These are phyloP conservation scores for Wickerhamomyces silvicola DNA, from an alignment of 805 yeast species.

Conservation along the genomic window DNA sequence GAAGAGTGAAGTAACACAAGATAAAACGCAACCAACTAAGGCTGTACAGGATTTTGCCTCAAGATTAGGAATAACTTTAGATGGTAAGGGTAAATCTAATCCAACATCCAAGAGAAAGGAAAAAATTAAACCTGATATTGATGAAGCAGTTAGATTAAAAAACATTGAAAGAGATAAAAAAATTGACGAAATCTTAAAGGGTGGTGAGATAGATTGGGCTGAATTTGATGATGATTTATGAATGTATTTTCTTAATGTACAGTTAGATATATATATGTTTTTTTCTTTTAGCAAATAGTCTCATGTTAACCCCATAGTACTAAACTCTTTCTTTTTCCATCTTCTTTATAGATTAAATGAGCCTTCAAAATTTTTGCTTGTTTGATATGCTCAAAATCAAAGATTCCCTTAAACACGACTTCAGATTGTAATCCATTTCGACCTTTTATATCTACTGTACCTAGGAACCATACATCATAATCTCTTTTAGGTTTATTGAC, in stretches of 20 bases:
- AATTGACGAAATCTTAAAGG: slow-evolving; percentile 13
- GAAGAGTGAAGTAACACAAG: too few relatives aligned
- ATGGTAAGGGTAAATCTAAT: background rate
- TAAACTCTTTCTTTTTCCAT: slow-evolving; percentile 14
- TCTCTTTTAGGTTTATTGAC: slow-evolving; percentile 11
- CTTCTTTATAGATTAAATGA: slow-evolving; percentile 9
- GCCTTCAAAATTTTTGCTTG: slow-evolving; percentile 18
- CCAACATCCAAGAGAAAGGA: background rate
- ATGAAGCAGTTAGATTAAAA: slow-evolving; percentile 6
- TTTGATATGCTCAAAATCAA: slow-evolving; percentile 21
- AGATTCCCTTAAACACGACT: slow-evolving; percentile 19
- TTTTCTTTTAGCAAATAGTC: too few relatives aligned
- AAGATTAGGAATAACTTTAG: slow-evolving; percentile 15
- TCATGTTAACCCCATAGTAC: slow-evolving; percentile 17
- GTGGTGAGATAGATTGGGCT: slow-evolving; percentile 17
- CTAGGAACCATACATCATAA: slow-evolving; percentile 16
- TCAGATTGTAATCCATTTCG: slow-evolving; percentile 11
- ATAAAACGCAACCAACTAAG: slow-evolving; percentile 11
- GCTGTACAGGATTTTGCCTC: slow-evolving; percentile 19
- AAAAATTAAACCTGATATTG: slow-evolving; percentile 3
- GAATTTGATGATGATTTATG: slow-evolving; percentile 14
- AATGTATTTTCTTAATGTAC: too few relatives aligned
- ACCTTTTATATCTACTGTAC: slow-evolving; percentile 14
- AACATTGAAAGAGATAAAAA: slow-evolving; percentile 3
- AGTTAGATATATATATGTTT: background rate